Evolutionary conservation across 768 basidiomycete genomes (phyloP), one percentile per base, ranked within the genome.

Genomic region (Mycena vitilis): DNA sequence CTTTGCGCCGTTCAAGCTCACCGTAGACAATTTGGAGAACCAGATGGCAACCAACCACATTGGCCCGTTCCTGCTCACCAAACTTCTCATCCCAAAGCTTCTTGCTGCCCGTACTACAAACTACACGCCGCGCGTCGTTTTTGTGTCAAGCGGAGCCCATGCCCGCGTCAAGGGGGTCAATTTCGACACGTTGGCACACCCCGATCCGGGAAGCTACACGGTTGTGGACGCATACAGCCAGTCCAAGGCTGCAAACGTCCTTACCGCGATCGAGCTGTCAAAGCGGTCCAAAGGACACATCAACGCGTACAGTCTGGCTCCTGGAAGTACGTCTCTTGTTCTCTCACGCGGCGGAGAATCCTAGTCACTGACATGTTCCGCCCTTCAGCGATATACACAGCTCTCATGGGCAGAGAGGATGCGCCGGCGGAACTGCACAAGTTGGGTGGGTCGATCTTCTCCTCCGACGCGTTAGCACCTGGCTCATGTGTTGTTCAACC

Each of bases 221-320:
- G 5, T 10, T 10, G 20, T 20, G 47, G 47, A 23, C 10, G 47
- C n/a, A 3, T 48, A 48, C 20, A 6, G 47, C 10, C 47, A 48
- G 18, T 16, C 47, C 3, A 48, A 48, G 18, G 18, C 47, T 5
- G 47, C 47, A 2, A 48, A 48, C n/a, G 22, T 48, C 47, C 22
- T 48, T 1, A 23, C 18, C 47, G 47, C 47, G 5, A 48, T 48
- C 20, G 47, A 48, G 18, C 5, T 48, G 20, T 48, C 47, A 5
- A 48, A 48, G 22, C 47, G 47, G 11, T 20, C 47, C 18, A 48
- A 48, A 23, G 47, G 47, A 10, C 20, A n/a, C 2, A 48, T 48
- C n/a, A n/a, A 48, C n/a, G 47, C 47, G 18, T 48, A 48, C 47
- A 48, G 47, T 57, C 34, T 57, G 15, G 37, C 16, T 20, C 55